Base-by-base conservation (phyloP, 805 yeast genomes). In the Kazachstania kunashirensis region DNA sequence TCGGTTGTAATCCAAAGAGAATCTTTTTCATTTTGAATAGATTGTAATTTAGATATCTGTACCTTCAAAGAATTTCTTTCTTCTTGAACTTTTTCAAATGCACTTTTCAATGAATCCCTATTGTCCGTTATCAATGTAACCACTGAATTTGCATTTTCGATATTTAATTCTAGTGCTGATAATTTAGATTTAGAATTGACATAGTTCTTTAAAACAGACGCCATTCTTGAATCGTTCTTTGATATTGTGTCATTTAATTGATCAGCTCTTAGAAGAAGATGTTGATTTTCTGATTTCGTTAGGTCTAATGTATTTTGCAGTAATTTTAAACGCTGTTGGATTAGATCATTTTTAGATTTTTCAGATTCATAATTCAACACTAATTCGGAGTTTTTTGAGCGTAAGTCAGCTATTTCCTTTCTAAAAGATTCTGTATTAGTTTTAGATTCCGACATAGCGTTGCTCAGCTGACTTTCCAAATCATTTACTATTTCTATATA, bases 1-100 rank as follows among this genome's bases (percentile, higher is more conserved):
- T 75, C 66, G 4, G 77, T 50, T 26, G 75, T 78, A 15, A 61
- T 52, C 32, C 71, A 65, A 5, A 73, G 61, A 1, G 57, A 45
- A 34, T 79, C 81, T 36, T 86, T 67, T 50, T 83, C 88, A 36
- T 66, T 66, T 38, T 75, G 74, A 27, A 75, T 51, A 2, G 75
- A 50, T 55, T 83, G 89, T 31, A 84, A 59, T 47, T 71, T 79
- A 6, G 70, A 55, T 8, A 82, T 67, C 40, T 77, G 63, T 3
- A 72, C 67, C 45, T 70, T 77, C 28, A 84, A 60, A 36, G 73
- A 68, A 5, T 68, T 56, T 47, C 73, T 76, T 50, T 85, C 95
- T 3, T 68, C 67, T 31, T 67, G 60, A 38, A 82, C 57, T 20
- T 65, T 68, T 6, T 61, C 58, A 29, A 76, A 66, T 42, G 81